phyloP scores from a whole-genome alignment of 2,329 filamentous ascomycete species.

The Ophiostoma montium region DNA sequence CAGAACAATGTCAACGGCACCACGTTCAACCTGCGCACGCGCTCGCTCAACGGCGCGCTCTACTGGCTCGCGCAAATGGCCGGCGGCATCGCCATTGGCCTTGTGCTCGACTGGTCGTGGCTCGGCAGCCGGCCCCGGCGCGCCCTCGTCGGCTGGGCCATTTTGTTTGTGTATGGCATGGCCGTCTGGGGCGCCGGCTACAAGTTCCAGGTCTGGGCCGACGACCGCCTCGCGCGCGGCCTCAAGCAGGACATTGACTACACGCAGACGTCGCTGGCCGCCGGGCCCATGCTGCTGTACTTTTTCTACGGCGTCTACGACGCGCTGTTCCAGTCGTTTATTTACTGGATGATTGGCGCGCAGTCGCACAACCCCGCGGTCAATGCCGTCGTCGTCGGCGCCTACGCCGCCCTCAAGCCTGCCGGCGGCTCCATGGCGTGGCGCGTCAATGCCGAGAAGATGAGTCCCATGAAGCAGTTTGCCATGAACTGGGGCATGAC shows the following conservation, averaged over 20 bases:
- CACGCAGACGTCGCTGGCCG: slow-evolving; percentile 5
- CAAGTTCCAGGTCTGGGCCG: slow-evolving; percentile 46
- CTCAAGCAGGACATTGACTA: slow-evolving; percentile 26
- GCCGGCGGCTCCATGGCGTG: slow-evolving; percentile 18
- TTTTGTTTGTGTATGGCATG: slow-evolving; percentile 35
- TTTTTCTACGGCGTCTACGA: slow-evolving; percentile 59
- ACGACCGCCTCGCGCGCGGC: slow-evolving; percentile 21
- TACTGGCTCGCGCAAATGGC: slow-evolving; percentile 45
- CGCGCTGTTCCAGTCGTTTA: slow-evolving; percentile 50
- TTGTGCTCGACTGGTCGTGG: slow-evolving; percentile 28
- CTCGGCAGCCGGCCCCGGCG: slow-evolving; percentile 28
- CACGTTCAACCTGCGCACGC: slow-evolving; percentile 39
- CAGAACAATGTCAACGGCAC: slow-evolving; percentile 40
- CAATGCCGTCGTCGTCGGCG: slow-evolving; percentile 30
- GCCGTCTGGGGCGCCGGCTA: slow-evolving; percentile 48
- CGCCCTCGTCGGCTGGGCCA: slow-evolving; percentile 29
- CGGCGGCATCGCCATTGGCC: slow-evolving; percentile 34
- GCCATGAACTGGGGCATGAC: slow-evolving; percentile 32
- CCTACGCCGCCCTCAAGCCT: slow-evolving; percentile 32
- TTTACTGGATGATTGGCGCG: slow-evolving; percentile 44
- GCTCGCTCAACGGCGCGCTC: slow-evolving; percentile 38
- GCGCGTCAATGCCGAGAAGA: slow-evolving; percentile 28
- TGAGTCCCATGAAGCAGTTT: slow-evolving; percentile 28
- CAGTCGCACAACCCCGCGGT: slow-evolving; percentile 27
- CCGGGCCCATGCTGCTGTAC: slow-evolving; percentile 46